Percentiles rank a stretch among this genome's conserved stretches.
These are phyloP conservation scores for Wickerhamiella lipophila DNA, from an alignment of 805 yeast genomes.

Conservation along the genomic window DNA sequence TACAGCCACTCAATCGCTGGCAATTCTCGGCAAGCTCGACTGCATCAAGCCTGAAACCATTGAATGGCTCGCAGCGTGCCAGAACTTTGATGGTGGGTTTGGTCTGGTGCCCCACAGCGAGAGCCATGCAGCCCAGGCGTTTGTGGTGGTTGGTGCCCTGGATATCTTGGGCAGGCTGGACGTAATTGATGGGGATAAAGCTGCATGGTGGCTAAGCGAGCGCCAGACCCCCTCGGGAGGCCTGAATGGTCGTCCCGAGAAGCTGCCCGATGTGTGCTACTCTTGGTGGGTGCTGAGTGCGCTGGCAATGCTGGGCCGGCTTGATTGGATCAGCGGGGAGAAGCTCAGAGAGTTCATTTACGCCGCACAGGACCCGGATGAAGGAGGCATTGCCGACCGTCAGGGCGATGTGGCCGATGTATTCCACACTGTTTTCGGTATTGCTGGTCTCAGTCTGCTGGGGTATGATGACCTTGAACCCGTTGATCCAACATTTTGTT, in stretches of 20 bases:
- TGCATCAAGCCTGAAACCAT: conserved; percentile 45
- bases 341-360: conserved; percentile 57
- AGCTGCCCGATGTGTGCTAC: conserved; percentile 93
- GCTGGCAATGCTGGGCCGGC: conserved; percentile 48
- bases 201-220: conserved; percentile 79
- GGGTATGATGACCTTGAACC: conserved; percentile 45
- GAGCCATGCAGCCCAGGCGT: conserved; percentile 71
- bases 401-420: conserved; percentile 87
- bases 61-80: conserved; percentile 52
- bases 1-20: conserved; percentile 60
- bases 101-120: conserved; percentile 93
- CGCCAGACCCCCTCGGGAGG: conserved; percentile 85
- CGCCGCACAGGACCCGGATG: conserved; percentile 53
- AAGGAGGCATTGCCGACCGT: conserved; percentile 89
- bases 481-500: conserved; percentile 78
- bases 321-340: conserved; percentile 64
- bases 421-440: conserved; percentile 81
- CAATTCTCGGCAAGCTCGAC: conserved; percentile 53
- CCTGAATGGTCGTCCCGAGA: conserved; percentile 90
- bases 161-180: conserved; percentile 54
- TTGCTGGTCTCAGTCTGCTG: conserved; percentile 74
- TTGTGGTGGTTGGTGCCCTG: conserved; percentile 72
- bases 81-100: conserved; percentile 91
- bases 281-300: conserved; percentile 94
- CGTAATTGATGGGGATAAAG: conserved; percentile 31